These are phyloP conservation scores for Boletus insuetus DNA, from an alignment of 768 basidiomycete species.

Conservation along the genomic window DNA sequence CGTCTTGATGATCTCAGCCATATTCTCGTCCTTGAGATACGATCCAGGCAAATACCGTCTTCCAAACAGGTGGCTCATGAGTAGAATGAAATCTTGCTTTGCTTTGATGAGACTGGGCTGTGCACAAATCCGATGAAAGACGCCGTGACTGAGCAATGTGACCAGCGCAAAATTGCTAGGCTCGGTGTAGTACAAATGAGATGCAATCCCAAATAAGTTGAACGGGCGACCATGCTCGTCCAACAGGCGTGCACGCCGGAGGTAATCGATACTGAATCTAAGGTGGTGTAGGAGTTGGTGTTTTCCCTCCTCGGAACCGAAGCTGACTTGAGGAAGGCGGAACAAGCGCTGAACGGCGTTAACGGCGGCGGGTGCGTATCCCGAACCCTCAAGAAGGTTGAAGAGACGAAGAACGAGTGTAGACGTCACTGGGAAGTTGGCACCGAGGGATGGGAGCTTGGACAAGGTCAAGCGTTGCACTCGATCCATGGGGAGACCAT, in stretches of 20 bases:
- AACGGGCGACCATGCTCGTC: conserved; percentile 53
- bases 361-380: conserved; percentile 45
- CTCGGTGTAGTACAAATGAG: conserved; percentile 62
- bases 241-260: conserved; percentile 55
- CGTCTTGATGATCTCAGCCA: conserved; percentile 35
- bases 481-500: conserved; percentile 60
- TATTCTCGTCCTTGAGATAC: conserved; percentile 37
- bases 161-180: conserved; percentile 70
- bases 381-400: conserved; percentile 62
- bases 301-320: conserved; percentile 51
- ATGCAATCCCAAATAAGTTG: conserved; percentile 52
- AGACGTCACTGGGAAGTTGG: conserved; percentile 64
- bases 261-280: conserved; percentile 69
- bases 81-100: conserved; percentile 47
- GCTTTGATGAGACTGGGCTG: conserved; percentile 39
- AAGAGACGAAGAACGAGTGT: conserved; percentile 64
- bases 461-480: conserved; percentile 65
- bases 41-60: conserved; percentile 51
- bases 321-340: conserved; percentile 55
- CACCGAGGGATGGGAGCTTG: conserved; percentile 56
- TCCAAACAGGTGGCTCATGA: conserved; percentile 67
- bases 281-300: conserved; percentile 63
- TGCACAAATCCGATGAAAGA: conserved; percentile 55
- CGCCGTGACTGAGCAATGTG: conserved; percentile 52
- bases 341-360: conserved; percentile 52